These are phyloP conservation scores for Penicillium sp. DNA, from an alignment of 2,329 filamentous ascomycete species.

Conservation along the genomic window DNA sequence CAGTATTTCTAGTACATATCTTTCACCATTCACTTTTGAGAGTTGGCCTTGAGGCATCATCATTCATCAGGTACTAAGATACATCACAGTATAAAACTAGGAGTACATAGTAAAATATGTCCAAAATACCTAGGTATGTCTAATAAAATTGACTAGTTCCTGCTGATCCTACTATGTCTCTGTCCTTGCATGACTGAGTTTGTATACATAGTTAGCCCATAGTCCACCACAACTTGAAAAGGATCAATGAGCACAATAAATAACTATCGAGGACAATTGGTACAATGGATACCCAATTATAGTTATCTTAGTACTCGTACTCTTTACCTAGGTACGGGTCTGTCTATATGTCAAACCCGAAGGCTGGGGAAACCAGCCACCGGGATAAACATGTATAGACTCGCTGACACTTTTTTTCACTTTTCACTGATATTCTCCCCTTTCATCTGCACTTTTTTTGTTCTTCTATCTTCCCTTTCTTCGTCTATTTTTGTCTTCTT, in stretches of 20 bases:
- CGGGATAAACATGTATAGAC: slow-evolving; percentile 22
- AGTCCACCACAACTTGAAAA: background rate
- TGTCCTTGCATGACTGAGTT: background rate
- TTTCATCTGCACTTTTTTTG: background rate
- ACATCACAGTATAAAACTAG: background rate
- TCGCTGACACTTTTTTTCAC: slow-evolving; percentile 2
- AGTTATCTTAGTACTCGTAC: background rate
- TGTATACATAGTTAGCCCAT: background rate
- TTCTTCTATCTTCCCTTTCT: background rate
- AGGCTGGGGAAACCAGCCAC: slow-evolving; percentile 31
- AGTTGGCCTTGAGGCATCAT: background rate
- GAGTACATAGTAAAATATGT: too few relatives aligned
- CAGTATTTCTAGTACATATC: too few relatives aligned
- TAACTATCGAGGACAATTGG: background rate
- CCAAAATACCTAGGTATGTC: too few relatives aligned
- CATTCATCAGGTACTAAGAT: background rate
- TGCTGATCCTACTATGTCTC: background rate
- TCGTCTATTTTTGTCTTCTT: background rate
- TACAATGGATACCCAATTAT: background rate
- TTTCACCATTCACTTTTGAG: background rate
- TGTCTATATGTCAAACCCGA: slow-evolving; percentile 6
- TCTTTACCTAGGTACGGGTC: background rate
- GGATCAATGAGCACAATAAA: background rate
- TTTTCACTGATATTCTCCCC: background rate
- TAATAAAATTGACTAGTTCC: background rate